Base-by-base conservation (phyloP, 163 green algal species). In the Prototheca stagnorum region DNA sequence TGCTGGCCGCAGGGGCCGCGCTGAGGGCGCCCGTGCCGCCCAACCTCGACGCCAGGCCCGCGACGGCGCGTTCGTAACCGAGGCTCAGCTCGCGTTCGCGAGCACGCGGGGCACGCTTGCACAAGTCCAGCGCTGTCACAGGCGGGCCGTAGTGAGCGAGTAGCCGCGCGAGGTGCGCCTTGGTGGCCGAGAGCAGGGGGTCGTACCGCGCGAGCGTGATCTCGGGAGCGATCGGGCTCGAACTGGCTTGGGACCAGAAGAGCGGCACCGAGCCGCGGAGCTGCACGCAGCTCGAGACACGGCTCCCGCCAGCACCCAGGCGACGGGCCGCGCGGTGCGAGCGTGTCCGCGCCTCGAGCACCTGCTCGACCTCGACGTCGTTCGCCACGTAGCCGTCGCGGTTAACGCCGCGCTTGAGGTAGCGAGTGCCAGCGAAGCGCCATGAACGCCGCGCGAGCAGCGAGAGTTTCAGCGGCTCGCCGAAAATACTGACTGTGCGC, bases 321-420 rank as follows among this genome's bases (percentile, higher is more conserved):
- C 77, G 66, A n/a, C n/a, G n/a, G n/a, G n/a, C n/a, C n/a, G n/a
- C n/a, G 1, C 62, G 76, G 6, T 57, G 48, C 53, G 71, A 72
- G 60, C 87, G 75, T 17, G 68, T 24, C 16, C 79, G 74, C 5
- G 64, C 60, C 23, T 77, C 56, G 25, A 80, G 56, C 22, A 86
- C 51, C 62, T 92, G 80, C 78, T 93, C 86, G 33, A 77, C 78
- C 71, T 95, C 86, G 48, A 96, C 88, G 46, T 97, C 86, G 58
- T 97, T 97, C 14, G 88, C 88, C 25, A 94, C 82, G 16, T 62
- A 54, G 19, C 77, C 79, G 21, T 59, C 39, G 41, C 74, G 67
- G 46, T 80, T 94, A 26, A 95, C 67, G 34, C 88, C 88, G 0
- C 88, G 68, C 75, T 94, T 96, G 44, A 79, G 68, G 61, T 85